Evolutionary conservation across 202 grass and related monocot genomes (phyloP).

Genomic region (Musa balbisiana): DNA sequence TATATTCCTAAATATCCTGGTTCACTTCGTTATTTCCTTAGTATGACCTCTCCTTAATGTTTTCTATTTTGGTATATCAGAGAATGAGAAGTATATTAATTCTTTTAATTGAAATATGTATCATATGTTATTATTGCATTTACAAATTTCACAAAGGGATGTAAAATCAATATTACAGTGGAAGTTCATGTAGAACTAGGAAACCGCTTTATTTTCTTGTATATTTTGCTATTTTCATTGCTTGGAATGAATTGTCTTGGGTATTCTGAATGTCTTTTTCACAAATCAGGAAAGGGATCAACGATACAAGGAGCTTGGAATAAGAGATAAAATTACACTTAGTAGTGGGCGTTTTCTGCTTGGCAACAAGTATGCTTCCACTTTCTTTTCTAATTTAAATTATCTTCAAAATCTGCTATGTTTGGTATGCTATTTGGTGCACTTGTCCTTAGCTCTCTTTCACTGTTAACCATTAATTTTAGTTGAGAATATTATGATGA

Average conservation of each 20-base stretch:
- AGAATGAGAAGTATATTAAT: too few relatives aligned
- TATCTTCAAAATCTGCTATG: background rate
- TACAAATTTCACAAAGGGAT: background rate
- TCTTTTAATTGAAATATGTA: too few relatives aligned
- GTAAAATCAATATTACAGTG: background rate
- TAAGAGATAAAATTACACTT: slow-evolving; percentile 99
- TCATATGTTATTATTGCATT: too few relatives aligned
- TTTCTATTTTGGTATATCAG: too few relatives aligned
- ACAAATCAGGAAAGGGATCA: slow-evolving; percentile 93
- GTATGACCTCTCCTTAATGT: too few relatives aligned
- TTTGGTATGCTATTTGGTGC: background rate
- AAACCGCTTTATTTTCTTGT: slow-evolving; percentile 11
- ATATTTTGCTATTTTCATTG: background rate
- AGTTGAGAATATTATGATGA: background rate
- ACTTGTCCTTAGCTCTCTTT: background rate
- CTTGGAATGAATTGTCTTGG: background rate
- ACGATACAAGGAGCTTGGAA: slow-evolving; percentile 96
- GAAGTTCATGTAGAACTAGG: background rate
- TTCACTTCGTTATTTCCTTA: too few relatives aligned
- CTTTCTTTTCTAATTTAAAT: background rate
- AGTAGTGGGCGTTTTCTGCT: slow-evolving; percentile 98
- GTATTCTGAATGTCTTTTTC: slow-evolving; percentile 5
- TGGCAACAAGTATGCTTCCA: slow-evolving; percentile 90
- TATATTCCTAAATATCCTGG: too few relatives aligned
- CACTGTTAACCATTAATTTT: background rate